phyloP scores from a whole-genome alignment of 2,329 filamentous ascomycete genomes.

The Alternaria longipes region DNA sequence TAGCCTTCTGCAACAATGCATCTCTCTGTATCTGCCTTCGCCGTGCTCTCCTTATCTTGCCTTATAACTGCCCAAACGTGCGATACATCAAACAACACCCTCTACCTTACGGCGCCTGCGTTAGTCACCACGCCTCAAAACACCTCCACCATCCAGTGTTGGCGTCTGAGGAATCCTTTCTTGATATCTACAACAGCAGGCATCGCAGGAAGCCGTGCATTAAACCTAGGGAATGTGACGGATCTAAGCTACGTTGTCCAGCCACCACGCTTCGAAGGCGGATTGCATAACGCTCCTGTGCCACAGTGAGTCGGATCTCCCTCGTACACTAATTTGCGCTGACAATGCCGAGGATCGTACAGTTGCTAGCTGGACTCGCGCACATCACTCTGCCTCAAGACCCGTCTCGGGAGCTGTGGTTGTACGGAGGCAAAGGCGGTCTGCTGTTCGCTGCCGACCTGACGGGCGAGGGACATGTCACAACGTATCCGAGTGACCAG shows the following conservation, averaged over 20 bases:
- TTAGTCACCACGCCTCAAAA: constrained; percentile 44
- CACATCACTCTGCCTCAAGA: constrained; percentile 45
- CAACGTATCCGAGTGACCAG: constrained; percentile 44
- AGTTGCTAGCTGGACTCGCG: constrained; percentile 45
- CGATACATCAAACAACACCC: constrained; percentile 14
- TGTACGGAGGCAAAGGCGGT: constrained; percentile 46
- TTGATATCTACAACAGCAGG: constrained; percentile 38
- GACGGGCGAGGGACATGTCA: constrained; percentile 43
- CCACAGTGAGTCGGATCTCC: constrained; percentile 29
- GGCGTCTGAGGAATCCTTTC: constrained; percentile 43
- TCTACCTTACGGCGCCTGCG: constrained; percentile 44
- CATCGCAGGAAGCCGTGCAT: constrained; percentile 30
- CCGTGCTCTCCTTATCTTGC: neutral
- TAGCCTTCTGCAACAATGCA: neutral
- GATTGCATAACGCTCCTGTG: constrained; percentile 45
- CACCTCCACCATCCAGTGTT: constrained; percentile 48
- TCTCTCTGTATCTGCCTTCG: neutral
- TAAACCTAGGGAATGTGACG: constrained; percentile 33
- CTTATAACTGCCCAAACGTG: constrained; percentile 4
- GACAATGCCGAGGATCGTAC: constrained; percentile 27
- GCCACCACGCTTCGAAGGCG: constrained; percentile 46
- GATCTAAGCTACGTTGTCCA: constrained; percentile 43
- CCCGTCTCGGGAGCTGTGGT: constrained; percentile 33
- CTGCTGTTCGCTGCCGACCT: constrained; percentile 46
- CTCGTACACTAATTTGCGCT: neutral